phyloP scores from a whole-genome alignment of 1,284 basidiomycete species.

The Veloboletus limbatus region DNA sequence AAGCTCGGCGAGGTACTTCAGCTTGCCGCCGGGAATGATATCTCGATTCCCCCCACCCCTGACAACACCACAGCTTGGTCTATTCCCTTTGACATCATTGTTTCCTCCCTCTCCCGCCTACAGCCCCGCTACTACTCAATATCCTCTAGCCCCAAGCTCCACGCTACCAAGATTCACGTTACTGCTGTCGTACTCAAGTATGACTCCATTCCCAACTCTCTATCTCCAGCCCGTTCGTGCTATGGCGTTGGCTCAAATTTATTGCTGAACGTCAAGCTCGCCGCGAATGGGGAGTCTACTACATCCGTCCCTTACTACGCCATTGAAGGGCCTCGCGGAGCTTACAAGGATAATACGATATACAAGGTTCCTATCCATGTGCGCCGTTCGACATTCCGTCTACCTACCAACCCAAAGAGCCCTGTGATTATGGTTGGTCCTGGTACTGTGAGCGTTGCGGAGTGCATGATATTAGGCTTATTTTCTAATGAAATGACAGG shows the following conservation, averaged over 20 bases:
- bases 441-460: constrained; percentile 73
- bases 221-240: constrained; percentile 60
- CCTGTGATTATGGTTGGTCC: constrained; percentile 99
- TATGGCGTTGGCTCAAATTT: constrained; percentile 92
- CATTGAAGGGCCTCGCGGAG: constrained; percentile 85
- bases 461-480: neutral
- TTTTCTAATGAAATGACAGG: constrained; percentile 38
- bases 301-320: constrained; percentile 71
- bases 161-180: constrained; percentile 88
- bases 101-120: constrained; percentile 89
- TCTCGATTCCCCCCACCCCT: constrained; percentile 51
- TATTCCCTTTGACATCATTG: constrained; percentile 97
- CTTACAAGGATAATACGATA: constrained; percentile 67
- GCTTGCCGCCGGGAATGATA: constrained; percentile 78
- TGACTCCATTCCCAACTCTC: constrained; percentile 58
- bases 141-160: constrained; percentile 92
- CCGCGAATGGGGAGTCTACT: constrained; percentile 57
- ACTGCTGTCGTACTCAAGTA: constrained; percentile 95
- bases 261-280: constrained; percentile 85
- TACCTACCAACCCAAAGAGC: constrained; percentile 96
- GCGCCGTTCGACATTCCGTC: constrained; percentile 91
- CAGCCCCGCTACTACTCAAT: constrained; percentile 99
- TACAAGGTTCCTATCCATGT: constrained; percentile 94
- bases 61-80: constrained; percentile 81
- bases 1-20: constrained; percentile 92